These are phyloP conservation scores for Aspergillus nomiae DNA, from an alignment of 2,329 filamentous ascomycete species.

Conservation along the genomic window DNA sequence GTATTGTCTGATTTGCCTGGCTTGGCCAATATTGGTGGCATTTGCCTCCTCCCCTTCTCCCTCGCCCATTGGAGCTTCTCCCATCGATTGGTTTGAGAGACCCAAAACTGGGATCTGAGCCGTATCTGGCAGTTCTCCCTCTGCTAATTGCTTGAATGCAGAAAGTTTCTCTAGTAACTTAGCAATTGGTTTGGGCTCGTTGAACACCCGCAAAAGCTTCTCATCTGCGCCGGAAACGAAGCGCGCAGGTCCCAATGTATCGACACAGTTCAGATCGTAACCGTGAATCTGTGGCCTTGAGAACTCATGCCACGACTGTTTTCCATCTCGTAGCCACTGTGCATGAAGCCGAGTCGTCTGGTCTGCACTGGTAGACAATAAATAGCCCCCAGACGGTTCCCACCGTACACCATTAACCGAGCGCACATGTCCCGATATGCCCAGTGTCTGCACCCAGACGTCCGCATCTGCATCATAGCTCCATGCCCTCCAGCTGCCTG, in stretches of 20 bases:
- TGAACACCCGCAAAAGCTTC: constrained; percentile 95
- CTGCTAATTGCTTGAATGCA: constrained; percentile 53
- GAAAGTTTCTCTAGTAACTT: constrained; percentile 70
- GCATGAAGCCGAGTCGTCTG: constrained; percentile 90
- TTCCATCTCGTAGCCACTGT: constrained; percentile 64
- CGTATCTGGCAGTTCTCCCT: constrained; percentile 69
- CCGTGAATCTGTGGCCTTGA: constrained; percentile 95
- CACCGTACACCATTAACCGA: constrained; percentile 82
- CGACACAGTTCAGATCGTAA: constrained; percentile 95
- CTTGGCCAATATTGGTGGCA: constrained; percentile 30
- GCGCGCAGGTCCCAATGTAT: constrained; percentile 68
- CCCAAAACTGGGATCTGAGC: constrained; percentile 95
- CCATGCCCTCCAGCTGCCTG: constrained; percentile 93
- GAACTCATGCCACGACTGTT: constrained; percentile 87
- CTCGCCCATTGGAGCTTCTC: constrained; percentile 37
- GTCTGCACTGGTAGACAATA: constrained; percentile 86
- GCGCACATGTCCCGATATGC: constrained; percentile 80
- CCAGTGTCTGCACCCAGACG: constrained; percentile 74
- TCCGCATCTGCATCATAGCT: constrained; percentile 61
- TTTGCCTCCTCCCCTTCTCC: constrained; percentile 47
- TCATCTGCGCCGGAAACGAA: constrained; percentile 97
- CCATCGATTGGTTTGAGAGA: constrained; percentile 90
- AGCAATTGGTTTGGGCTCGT: constrained; percentile 81
- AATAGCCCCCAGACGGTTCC: constrained; percentile 78
- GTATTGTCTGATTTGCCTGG: constrained; percentile 23